Percentiles rank a stretch among this genome's conserved stretches.
phyloP scores from a whole-genome alignment of 2,329 filamentous ascomycete species.

The Colletotrichum sp. region DNA sequence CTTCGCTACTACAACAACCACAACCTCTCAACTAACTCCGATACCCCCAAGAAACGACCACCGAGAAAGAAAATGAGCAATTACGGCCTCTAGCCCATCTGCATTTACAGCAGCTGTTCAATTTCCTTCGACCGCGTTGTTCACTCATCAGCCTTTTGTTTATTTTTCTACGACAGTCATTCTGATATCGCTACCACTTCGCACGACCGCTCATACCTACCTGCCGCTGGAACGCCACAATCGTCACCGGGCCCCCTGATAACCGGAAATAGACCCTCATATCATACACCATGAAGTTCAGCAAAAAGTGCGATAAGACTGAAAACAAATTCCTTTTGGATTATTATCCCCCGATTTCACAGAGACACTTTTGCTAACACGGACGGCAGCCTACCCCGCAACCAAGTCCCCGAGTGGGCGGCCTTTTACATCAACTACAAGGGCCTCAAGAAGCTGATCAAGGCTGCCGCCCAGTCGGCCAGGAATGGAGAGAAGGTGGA shows the following conservation, averaged over 20 bases:
- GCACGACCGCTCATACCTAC: neutral
- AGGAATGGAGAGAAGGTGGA: constrained; percentile 79
- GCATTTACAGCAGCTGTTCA: constrained; percentile 4
- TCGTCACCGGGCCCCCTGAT: neutral
- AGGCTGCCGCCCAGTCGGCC: constrained; percentile 70
- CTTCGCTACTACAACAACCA: neutral
- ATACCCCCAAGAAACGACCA: neutral
- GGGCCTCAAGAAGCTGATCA: constrained; percentile 93
- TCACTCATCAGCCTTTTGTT: constrained; percentile 7
- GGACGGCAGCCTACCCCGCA: constrained; percentile 68
- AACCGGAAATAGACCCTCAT: constrained; percentile 21
- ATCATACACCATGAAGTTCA: constrained; percentile 66
- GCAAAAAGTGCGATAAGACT: constrained; percentile 55
- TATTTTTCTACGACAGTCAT: neutral
- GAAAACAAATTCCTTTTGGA: neutral
- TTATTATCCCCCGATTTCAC: neutral
- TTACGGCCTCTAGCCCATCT: neutral
- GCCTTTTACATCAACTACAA: constrained; percentile 89
- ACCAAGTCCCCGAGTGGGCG: constrained; percentile 89
- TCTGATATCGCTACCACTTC: neutral
- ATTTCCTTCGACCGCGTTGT: neutral
- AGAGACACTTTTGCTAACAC: constrained; percentile 23
- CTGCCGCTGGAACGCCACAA: constrained; percentile 1
- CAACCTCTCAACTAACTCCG: neutral
- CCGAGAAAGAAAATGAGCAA: neutral